Evolutionary conservation across 2,329 filamentous ascomycete species (phyloP).

Genomic region (Pseudofabraea citricarpa): DNA sequence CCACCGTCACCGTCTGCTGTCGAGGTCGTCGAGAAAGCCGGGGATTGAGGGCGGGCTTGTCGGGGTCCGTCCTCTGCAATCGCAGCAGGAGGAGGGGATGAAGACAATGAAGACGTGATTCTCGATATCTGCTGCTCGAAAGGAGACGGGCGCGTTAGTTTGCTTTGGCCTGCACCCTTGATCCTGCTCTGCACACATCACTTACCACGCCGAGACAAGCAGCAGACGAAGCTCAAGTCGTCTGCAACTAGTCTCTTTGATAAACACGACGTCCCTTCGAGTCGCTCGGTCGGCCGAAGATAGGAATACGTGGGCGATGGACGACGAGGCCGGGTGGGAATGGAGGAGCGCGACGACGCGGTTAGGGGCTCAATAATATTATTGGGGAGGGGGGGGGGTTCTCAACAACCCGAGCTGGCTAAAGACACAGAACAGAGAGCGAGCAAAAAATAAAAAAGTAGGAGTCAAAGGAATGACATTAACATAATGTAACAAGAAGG

Average conservation of each 20-base stretch:
- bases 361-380: too few species aligned
- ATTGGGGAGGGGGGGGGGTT: too few species aligned
- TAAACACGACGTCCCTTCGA: too few species aligned
- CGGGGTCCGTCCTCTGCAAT: conserved; percentile 51
- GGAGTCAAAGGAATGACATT: too few species aligned
- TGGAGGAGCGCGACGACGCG: too few species aligned
- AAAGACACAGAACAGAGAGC: too few species aligned
- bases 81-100: conserved; percentile 53
- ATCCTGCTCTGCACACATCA: background rate
- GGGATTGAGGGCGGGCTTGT: conserved; percentile 22
- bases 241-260: conserved; percentile 51
- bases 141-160: conserved; percentile 11
- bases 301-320: too few species aligned
- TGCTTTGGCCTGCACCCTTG: background rate
- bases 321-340: too few species aligned
- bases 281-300: too few species aligned
- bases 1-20: conserved; percentile 55
- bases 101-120: conserved; percentile 31
- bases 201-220: conserved; percentile 45
- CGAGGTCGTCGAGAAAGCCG: conserved; percentile 56
- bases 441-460: too few species aligned
- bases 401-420: too few species aligned
- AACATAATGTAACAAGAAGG: too few species aligned
- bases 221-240: conserved; percentile 54
- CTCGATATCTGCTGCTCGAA: conserved; percentile 21